Conservation (phyloP, 2,329 filamentous ascomycete genomes). For the Xylariaceae sp. region DNA sequence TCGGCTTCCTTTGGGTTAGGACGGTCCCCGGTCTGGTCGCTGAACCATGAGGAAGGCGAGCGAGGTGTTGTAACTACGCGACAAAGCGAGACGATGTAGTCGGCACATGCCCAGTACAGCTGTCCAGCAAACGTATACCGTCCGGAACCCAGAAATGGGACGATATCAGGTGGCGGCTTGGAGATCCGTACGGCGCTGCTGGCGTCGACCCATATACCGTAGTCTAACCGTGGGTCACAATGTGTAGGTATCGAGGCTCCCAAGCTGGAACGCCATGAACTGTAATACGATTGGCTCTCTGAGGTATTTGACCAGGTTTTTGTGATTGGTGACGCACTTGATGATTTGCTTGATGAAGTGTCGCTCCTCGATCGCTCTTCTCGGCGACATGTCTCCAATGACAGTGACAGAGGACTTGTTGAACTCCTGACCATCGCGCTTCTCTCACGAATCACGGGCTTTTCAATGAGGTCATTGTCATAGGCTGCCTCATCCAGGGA, state of each 20-base stretch:
- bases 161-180: conserved; percentile 29
- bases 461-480: background rate
- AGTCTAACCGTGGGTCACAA: conserved; percentile 30
- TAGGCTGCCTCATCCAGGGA: background rate
- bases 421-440: background rate
- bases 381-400: background rate
- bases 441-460: background rate
- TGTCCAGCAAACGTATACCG: conserved; percentile 37
- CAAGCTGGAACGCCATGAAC: background rate
- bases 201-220: conserved; percentile 35
- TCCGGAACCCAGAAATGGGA: conserved; percentile 38
- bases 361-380: background rate
- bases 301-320: background rate
- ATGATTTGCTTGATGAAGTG: background rate
- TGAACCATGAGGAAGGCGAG: conserved; percentile 18
- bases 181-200: conserved; percentile 28
- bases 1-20: conserved; percentile 25
- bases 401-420: background rate
- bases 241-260: too few relatives aligned
- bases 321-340: too few relatives aligned
- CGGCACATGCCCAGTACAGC: conserved; percentile 38
- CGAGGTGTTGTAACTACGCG: conserved; percentile 20
- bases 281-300: background rate
- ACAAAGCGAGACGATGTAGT: conserved; percentile 33
- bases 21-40: background rate